Evolutionary conservation across 331 rosid species (phyloP).

Genomic region (Acacia concinna): DNA sequence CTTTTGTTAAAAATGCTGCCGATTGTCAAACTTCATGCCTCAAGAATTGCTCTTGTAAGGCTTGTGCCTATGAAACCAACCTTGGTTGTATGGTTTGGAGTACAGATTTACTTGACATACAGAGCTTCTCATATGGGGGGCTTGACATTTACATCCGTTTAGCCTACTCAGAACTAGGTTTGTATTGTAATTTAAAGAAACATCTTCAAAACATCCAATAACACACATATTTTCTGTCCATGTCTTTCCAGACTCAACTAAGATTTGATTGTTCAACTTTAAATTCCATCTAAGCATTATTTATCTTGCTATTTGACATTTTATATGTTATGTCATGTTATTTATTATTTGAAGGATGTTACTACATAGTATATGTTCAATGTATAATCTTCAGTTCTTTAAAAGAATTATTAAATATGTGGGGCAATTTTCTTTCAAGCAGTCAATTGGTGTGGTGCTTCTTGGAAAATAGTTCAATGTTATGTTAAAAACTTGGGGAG

Average conservation of each 20-base stretch:
- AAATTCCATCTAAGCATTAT: neutral
- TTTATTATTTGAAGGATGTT: neutral
- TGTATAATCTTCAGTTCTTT: neutral
- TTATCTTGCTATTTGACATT: neutral
- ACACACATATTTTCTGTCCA: too few relatives aligned
- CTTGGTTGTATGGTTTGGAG: constrained; percentile 30
- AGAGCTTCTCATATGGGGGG: neutral
- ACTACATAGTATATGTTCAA: too few relatives aligned
- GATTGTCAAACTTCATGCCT: constrained; percentile 18
- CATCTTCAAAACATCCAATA: neutral
- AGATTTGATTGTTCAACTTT: neutral
- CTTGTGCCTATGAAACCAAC: constrained; percentile 7
- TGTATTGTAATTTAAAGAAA: neutral
- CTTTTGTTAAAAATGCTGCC: neutral
- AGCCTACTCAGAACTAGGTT: neutral
- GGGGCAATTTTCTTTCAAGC: neutral
- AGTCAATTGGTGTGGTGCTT: neutral
- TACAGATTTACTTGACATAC: neutral
- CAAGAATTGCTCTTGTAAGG: constrained; percentile 23
- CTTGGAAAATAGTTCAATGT: neutral
- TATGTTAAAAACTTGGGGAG: neutral
- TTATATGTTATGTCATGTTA: neutral
- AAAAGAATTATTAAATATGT: neutral
- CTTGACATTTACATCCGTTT: constrained; percentile 6
- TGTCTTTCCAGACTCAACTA: neutral